Evolutionary conservation across 345 rosid species (phyloP).

Genomic region (Reutealis trisperma): DNA sequence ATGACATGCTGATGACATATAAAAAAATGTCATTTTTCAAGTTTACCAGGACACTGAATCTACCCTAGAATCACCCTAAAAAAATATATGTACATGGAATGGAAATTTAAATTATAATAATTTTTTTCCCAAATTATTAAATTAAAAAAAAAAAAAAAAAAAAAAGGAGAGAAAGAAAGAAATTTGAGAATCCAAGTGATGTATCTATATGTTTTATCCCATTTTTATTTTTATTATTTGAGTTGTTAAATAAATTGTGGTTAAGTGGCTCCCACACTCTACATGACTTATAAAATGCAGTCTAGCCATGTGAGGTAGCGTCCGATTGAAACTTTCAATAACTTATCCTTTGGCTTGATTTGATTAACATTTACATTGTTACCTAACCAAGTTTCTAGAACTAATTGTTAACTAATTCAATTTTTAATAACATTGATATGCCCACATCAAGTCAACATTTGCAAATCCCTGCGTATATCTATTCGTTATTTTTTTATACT

Average conservation of each 20-base stretch:
- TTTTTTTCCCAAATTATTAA: no score
- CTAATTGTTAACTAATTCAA: slow-evolving; percentile 3
- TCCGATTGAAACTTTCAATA: not conserved
- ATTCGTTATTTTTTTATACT: no score
- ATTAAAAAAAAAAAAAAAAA: no score
- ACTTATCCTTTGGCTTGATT: not conserved
- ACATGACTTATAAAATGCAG: not conserved
- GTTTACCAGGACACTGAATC: no score
- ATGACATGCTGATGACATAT: no score
- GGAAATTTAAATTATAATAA: no score
- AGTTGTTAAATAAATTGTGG: not conserved
- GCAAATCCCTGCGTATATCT: no score
- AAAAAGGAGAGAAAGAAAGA: no score
- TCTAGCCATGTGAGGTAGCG: not conserved
- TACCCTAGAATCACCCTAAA: no score
- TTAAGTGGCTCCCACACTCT: not conserved
- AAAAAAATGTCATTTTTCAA: no score
- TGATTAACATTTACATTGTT: not conserved
- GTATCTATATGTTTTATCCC: no score
- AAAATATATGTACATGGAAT: no score
- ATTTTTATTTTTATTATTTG: not conserved
- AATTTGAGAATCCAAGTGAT: not conserved
- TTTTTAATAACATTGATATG: not conserved
- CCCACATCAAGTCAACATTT: not conserved
- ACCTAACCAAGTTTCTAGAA: slow-evolving; percentile 18